Evolutionary conservation across 495 filamentous ascomycete species (phyloP).

Genomic region (Lichenothelia convexa): DNA sequence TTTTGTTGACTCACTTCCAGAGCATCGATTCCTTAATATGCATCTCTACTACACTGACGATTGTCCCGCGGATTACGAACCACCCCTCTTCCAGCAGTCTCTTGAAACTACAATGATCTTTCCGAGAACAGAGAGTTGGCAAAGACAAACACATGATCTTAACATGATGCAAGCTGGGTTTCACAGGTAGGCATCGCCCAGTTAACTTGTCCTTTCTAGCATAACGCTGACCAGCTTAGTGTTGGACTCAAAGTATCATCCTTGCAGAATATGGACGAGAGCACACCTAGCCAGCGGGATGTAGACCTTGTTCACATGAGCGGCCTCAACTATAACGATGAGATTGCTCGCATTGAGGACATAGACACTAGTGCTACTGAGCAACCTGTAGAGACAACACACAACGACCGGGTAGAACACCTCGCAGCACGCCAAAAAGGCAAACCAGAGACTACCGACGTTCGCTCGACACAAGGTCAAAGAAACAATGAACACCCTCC

Average conservation of each 20-base stretch:
- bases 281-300: conserved; percentile 5
- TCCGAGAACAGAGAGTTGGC: conserved; percentile 22
- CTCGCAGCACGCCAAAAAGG: too few relatives aligned
- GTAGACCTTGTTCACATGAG: not conserved
- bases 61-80: conserved; percentile 22
- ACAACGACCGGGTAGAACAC: too few relatives aligned
- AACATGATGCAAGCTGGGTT: conserved; percentile 21
- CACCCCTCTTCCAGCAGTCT: conserved; percentile 22
- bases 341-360: not conserved
- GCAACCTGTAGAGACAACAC: too few relatives aligned
- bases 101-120: conserved; percentile 19
- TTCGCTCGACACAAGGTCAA: too few relatives aligned
- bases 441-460: too few relatives aligned
- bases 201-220: not conserved
- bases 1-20: conserved; percentile 10
- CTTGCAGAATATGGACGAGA: conserved; percentile 4
- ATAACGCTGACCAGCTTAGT: conserved; percentile 8
- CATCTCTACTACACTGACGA: conserved; percentile 30
- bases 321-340: conserved; percentile 7
- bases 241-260: conserved; percentile 22
- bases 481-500: too few relatives aligned
- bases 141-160: conserved; percentile 15
- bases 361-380: conserved; percentile 1
- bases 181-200: conserved; percentile 16
- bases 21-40: conserved; percentile 24